Conservation (phyloP, 257 asterid species). For the Gentiana dahurica region DNA sequence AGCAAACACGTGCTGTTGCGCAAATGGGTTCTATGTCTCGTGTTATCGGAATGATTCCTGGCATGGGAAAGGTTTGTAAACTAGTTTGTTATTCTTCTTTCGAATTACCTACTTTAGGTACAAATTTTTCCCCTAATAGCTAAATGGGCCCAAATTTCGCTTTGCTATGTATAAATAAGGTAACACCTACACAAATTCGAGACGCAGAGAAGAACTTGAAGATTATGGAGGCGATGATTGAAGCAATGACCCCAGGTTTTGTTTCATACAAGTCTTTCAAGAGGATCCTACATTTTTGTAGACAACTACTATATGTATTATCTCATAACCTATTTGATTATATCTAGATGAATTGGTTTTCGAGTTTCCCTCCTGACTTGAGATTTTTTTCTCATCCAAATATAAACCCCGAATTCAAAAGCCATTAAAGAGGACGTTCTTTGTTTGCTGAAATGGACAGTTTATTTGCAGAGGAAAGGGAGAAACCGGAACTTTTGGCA, state of each 20-base stretch:
- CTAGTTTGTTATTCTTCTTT: slow-evolving; percentile 4
- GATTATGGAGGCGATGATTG: slow-evolving; percentile 94
- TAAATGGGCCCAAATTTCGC: slow-evolving; percentile 4
- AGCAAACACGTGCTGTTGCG: slow-evolving; percentile 94
- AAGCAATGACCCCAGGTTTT: slow-evolving; percentile 89
- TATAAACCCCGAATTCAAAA: no score
- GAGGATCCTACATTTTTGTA: background rate
- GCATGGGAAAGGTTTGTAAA: slow-evolving; percentile 80
- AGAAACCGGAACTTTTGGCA: slow-evolving; percentile 87
- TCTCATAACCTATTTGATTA: no score
- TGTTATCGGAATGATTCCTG: slow-evolving; percentile 96
- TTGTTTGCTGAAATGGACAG: slow-evolving; percentile 7
- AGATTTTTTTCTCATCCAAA: background rate
- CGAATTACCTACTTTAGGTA: slow-evolving; percentile 1
- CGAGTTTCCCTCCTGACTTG: background rate
- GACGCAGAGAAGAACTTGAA: slow-evolving; percentile 81
- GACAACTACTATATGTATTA: no score
- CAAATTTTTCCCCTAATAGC: background rate
- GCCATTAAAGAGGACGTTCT: no score
- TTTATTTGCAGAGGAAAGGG: slow-evolving; percentile 79
- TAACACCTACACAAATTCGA: slow-evolving; percentile 98
- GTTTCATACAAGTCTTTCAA: background rate
- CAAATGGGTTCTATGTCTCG: slow-evolving; percentile 98
- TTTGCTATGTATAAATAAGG: slow-evolving; percentile 29
- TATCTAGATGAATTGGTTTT: no score